Conservation (phyloP, 1,284 basidiomycete genomes). For the Coniophora puteana region DNA sequence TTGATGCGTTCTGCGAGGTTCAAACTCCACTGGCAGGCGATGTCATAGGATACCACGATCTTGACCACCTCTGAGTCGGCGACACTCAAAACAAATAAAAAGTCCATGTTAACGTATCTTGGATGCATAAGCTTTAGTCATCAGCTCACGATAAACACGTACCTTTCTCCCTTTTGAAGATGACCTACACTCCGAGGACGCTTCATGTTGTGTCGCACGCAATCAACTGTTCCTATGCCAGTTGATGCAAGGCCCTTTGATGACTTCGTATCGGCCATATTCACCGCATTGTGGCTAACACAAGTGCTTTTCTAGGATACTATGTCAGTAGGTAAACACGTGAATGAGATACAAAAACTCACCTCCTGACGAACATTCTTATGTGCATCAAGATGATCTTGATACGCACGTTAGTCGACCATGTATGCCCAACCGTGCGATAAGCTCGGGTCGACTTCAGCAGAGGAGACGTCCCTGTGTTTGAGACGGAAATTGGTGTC, state of each 20-base stretch:
- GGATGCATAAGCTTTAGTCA: not conserved
- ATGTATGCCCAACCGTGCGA: constrained; percentile 22
- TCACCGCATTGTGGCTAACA: not conserved
- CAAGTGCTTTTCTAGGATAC: constrained; percentile 5
- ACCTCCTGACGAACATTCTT: constrained; percentile 15
- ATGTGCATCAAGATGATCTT: constrained; percentile 10
- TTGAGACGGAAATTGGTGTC: constrained; percentile 31
- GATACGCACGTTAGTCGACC: constrained; percentile 19
- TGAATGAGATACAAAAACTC: constrained; percentile 1
- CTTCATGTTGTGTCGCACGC: constrained; percentile 9
- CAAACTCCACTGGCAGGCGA: constrained; percentile 14
- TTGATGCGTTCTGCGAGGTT: constrained; percentile 7
- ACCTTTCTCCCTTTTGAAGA: constrained; percentile 14
- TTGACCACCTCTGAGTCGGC: not conserved
- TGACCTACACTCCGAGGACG: constrained; percentile 6
- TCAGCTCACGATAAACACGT: not conserved
- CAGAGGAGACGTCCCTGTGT: constrained; percentile 13
- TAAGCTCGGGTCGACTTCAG: constrained; percentile 19
- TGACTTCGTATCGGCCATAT: constrained; percentile 3
- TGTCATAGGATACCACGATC: constrained; percentile 13
- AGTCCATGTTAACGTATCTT: constrained; percentile 20
- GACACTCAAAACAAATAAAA: no score
- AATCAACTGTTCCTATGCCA: constrained; percentile 8
- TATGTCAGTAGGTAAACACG: not conserved
- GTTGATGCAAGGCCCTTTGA: constrained; percentile 5